These are phyloP conservation scores for Leavenworthia alabamica DNA, from an alignment of 345 rosid species.

Conservation along the genomic window DNA sequence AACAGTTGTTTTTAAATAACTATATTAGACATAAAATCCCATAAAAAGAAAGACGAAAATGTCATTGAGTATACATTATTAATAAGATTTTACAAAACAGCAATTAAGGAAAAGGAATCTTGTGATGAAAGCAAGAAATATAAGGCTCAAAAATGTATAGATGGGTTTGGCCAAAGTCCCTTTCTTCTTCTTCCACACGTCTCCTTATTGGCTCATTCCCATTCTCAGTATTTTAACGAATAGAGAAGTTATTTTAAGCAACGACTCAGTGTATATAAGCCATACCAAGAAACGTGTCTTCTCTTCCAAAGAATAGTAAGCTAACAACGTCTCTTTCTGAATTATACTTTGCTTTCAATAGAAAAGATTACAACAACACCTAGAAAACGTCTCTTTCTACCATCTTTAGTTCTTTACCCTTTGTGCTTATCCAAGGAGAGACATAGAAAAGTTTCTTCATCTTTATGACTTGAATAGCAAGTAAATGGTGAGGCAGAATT, in stretches of 20 bases:
- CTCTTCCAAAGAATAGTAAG: conserved; percentile 16
- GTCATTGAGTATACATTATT: background rate
- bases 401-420: background rate
- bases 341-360: conserved; percentile 1
- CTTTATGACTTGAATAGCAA: conserved; percentile 3
- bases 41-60: background rate
- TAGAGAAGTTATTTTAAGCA: conserved; percentile 4
- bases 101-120: conserved; percentile 16
- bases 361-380: conserved; percentile 6
- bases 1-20: background rate
- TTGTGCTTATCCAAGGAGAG: background rate
- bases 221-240: background rate
- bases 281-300: conserved; percentile 1
- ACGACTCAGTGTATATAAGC: too few species aligned
- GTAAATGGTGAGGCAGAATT: conserved; percentile 11
- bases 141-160: conserved; percentile 10
- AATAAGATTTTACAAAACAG: background rate
- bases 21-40: conserved; percentile 24
- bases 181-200: conserved; percentile 34
- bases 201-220: conserved; percentile 6
- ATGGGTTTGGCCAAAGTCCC: conserved; percentile 30
- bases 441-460: background rate
- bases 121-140: conserved; percentile 18
- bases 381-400: conserved; percentile 1
- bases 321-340: conserved; percentile 15